Evolutionary conservation across 1,284 basidiomycete genomes (phyloP), one percentile per base, ranked within the genome.

Genomic region (Calocybe gambosa): DNA sequence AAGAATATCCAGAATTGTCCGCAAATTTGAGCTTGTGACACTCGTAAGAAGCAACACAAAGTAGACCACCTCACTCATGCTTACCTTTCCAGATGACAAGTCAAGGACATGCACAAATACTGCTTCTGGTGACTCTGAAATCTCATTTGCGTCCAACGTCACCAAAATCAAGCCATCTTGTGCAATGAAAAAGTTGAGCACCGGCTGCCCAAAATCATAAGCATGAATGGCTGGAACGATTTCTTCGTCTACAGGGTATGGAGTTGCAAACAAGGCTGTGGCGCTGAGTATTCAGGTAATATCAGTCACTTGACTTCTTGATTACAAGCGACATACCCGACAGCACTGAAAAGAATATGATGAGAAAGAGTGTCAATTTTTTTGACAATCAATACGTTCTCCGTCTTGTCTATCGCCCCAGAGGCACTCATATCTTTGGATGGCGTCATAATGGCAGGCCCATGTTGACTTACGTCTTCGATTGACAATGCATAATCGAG

Each of bases 211-310:
- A 46, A 86, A 70, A 56, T 82, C 74, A 33, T 78, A 63, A 16
- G 66, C 57, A 5, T 63, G 63, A 20, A 83, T 62, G 2, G 58
- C 53, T 1, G 59, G 56, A 9, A 50, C 29, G 0, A 55, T 44
- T 0, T 60, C 60, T 0, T 60, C 60, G 2, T 58, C 57, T 34
- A 59, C 52, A 0, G 70, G 63, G 49, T 73, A 73, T 19, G 61
- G 54, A 45, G 71, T 73, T 33, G 61, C 68, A 58, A 89, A 89
- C 4, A 90, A 53, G 0, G 86, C 85, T 0, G 82, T 80, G 2
- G 78, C 75, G 16, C 88, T 90, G 56, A n/a, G 51, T 23, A 16
- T 13, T 18, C n/a, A 19, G 19, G 45, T n/a, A n/a, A 15, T 16
- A 16, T 34, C 2, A 34, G 31, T 16, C 31, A 7, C 13, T 16